Percentiles rank a stretch among this genome's conserved stretches.
Evolutionary conservation across 768 basidiomycete genomes (phyloP).

Genomic region (Amanita molliuscula): DNA sequence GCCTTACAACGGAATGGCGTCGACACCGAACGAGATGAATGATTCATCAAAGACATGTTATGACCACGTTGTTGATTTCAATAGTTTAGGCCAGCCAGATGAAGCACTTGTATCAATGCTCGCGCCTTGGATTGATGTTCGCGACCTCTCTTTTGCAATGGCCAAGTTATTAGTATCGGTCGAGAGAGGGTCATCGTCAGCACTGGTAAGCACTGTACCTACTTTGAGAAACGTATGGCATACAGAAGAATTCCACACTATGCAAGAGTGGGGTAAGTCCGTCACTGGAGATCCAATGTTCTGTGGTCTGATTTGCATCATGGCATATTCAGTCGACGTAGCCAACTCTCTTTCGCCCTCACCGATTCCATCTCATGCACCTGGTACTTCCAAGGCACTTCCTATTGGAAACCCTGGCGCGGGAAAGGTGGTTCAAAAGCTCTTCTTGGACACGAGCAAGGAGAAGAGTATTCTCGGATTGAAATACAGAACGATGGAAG

Average conservation of each 20-base stretch:
- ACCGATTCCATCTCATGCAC: slow-evolving; percentile 10
- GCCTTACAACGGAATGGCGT: slow-evolving; percentile 31
- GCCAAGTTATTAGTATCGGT: slow-evolving; percentile 35
- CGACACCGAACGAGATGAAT: slow-evolving; percentile 24
- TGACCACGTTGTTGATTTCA: slow-evolving; percentile 14
- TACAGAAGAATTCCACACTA: slow-evolving; percentile 13
- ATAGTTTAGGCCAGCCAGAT: slow-evolving; percentile 8
- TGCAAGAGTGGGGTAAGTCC: slow-evolving; percentile 27
- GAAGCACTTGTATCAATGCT: slow-evolving; percentile 9
- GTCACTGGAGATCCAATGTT: not conserved
- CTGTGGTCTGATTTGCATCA: not conserved
- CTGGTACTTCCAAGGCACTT: slow-evolving; percentile 12
- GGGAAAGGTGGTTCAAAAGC: not conserved
- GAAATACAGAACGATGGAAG: slow-evolving; percentile 9
- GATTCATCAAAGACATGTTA: slow-evolving; percentile 23
- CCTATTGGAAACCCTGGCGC: slow-evolving; percentile 12
- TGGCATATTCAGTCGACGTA: slow-evolving; percentile 20
- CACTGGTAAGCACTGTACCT: not conserved
- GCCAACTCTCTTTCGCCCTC: slow-evolving; percentile 18
- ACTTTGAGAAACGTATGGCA: not conserved
- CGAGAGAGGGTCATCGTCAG: slow-evolving; percentile 41
- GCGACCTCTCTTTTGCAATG: slow-evolving; percentile 42
- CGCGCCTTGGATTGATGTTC: slow-evolving; percentile 32
- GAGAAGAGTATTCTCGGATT: not conserved
- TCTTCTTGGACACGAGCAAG: not conserved